Evolutionary conservation across 2,329 filamentous ascomycete species (phyloP).

Genomic region (Aspergillus sp.): DNA sequence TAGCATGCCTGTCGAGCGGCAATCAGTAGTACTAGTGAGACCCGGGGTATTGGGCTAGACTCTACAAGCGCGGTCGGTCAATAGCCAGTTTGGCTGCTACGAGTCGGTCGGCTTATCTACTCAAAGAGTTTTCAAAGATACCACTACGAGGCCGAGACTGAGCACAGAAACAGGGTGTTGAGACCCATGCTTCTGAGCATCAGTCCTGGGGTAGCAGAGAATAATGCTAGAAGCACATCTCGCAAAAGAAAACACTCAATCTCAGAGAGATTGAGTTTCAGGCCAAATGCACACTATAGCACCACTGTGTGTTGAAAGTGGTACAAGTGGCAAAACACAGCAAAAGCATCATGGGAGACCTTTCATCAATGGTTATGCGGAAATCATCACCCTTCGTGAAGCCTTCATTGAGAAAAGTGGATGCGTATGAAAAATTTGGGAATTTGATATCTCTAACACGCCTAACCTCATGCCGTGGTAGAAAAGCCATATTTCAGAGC

Average conservation of each 20-base stretch:
- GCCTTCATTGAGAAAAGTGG: slow-evolving; percentile 59
- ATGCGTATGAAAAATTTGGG: slow-evolving; percentile 40
- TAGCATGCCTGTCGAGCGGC: no score
- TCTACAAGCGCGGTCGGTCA: neutral
- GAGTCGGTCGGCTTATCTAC: neutral
- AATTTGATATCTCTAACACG: slow-evolving; percentile 45
- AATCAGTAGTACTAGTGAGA: neutral
- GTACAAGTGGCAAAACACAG: neutral
- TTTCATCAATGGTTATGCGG: slow-evolving; percentile 60
- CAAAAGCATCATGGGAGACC: slow-evolving; percentile 27
- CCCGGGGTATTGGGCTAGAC: neutral
- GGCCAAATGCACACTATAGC: slow-evolving; percentile 3
- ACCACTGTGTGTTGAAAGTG: neutral
- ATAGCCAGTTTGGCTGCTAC: neutral
- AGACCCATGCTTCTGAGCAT: neutral
- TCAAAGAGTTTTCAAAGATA: neutral
- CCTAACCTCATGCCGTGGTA: slow-evolving; percentile 42
- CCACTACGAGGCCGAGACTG: neutral
- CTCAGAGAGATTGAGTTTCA: neutral
- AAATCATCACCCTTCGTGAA: slow-evolving; percentile 58
- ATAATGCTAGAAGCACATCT: neutral
- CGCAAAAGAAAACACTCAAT: neutral
- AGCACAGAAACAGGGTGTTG: neutral
- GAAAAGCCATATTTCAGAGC: slow-evolving; percentile 35
- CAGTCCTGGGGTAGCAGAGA: neutral